Conservation (phyloP, 2,329 filamentous ascomycete species). For the Polychaeton citri region DNA sequence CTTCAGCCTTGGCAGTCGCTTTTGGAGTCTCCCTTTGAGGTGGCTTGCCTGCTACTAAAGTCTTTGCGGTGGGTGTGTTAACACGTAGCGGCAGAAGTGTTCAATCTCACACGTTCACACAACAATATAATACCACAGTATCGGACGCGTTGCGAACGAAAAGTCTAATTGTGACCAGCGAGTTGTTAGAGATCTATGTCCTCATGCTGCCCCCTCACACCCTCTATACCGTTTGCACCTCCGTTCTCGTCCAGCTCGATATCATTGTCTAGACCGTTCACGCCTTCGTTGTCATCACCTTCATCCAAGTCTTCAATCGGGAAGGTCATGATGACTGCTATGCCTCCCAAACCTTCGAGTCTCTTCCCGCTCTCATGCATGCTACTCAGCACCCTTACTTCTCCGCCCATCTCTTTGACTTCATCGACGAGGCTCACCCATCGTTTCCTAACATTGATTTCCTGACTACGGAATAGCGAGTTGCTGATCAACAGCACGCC, state of each 20-base stretch:
- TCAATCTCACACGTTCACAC: too few relatives aligned
- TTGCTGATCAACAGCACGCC: constrained; percentile 80
- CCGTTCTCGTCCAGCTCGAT: too few relatives aligned
- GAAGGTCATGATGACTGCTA: constrained; percentile 84
- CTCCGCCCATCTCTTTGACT: constrained; percentile 71
- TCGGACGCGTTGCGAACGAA: too few relatives aligned
- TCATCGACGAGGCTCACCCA: constrained; percentile 81
- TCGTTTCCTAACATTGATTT: constrained; percentile 59
- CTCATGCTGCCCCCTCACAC: constrained; percentile 7
- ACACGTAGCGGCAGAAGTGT: too few relatives aligned
- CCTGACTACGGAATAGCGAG: constrained; percentile 69
- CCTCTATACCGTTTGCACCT: constrained; percentile 8
- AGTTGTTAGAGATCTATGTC: constrained; percentile 13
- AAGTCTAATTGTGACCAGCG: too few relatives aligned
- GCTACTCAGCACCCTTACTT: constrained; percentile 78
- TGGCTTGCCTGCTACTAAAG: too few relatives aligned
- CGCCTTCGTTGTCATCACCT: too few relatives aligned
- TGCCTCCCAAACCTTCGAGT: constrained; percentile 68
- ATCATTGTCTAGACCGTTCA: too few relatives aligned
- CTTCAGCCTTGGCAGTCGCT: too few relatives aligned
- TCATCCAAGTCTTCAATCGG: constrained; percentile 76
- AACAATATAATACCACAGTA: too few relatives aligned
- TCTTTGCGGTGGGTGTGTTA: too few relatives aligned
- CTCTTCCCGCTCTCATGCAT: constrained; percentile 87
- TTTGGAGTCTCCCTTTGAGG: too few relatives aligned